Conservation (phyloP, 768 basidiomycete genomes). For the Hysterangium stoloniferum region DNA sequence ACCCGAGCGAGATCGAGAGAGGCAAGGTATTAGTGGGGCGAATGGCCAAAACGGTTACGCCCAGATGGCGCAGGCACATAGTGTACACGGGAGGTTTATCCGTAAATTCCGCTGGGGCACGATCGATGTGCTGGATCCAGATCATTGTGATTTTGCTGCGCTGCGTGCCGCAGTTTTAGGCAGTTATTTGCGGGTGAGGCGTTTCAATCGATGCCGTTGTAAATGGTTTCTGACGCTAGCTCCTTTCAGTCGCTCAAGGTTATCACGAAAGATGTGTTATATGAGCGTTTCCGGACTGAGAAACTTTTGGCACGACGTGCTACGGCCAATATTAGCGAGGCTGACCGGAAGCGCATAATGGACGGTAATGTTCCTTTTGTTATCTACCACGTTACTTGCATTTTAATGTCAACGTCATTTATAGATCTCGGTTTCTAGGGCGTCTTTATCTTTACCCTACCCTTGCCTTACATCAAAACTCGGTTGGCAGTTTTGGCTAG, state of each 20-base stretch:
- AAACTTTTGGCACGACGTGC: slow-evolving; percentile 83
- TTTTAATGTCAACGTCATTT: too few species aligned
- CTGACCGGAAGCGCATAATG: slow-evolving; percentile 62
- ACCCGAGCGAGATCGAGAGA: slow-evolving; percentile 45
- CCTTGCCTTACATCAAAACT: too few species aligned
- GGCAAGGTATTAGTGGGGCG: not conserved
- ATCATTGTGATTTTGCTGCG: slow-evolving; percentile 82
- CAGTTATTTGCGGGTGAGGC: slow-evolving; percentile 73
- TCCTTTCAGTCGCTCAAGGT: slow-evolving; percentile 61
- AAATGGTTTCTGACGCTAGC: not conserved
- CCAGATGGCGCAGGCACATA: slow-evolving; percentile 26
- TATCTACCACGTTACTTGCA: too few species aligned
- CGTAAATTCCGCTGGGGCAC: slow-evolving; percentile 85
- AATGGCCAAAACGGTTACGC: slow-evolving; percentile 32
- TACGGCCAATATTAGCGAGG: slow-evolving; percentile 69
- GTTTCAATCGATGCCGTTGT: not conserved
- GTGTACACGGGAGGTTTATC: slow-evolving; percentile 50
- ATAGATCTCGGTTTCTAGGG: too few species aligned
- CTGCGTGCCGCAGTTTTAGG: slow-evolving; percentile 78
- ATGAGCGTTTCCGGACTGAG: slow-evolving; percentile 90
- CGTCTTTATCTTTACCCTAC: too few species aligned
- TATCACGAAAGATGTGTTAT: slow-evolving; percentile 81
- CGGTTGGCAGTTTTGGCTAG: too few species aligned
- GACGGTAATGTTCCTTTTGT: too few species aligned
- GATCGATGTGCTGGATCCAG: slow-evolving; percentile 77